phyloP scores from a whole-genome alignment of 768 basidiomycete genomes.

The Lactarius evosmus region DNA sequence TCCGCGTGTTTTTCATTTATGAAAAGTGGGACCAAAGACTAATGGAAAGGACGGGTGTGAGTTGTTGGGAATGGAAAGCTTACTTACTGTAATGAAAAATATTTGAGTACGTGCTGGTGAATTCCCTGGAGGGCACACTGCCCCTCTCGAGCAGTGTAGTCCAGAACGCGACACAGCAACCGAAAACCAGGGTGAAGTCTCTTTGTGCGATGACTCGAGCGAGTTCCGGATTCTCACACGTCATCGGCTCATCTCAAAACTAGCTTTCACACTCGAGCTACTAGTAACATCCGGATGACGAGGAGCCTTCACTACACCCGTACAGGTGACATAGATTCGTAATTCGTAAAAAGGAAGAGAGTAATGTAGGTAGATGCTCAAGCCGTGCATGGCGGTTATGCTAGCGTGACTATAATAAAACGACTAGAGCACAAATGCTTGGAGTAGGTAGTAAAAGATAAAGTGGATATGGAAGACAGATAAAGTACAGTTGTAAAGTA shows the following conservation, averaged over 20 bases:
- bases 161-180: not conserved
- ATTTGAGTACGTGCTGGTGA: not conserved
- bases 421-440: not conserved
- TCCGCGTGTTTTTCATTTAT: too few species aligned
- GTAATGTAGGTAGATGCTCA: not conserved
- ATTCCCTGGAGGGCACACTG: not conserved
- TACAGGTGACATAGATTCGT: not conserved
- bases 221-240: not conserved
- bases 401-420: not conserved
- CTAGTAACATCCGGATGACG: too few species aligned
- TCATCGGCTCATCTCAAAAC: too few species aligned
- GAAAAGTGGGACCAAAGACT: too few species aligned
- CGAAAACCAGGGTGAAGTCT: not conserved
- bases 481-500: not conserved
- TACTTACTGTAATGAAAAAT: too few species aligned
- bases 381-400: not conserved
- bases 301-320: not conserved
- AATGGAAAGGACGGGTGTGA: too few species aligned
- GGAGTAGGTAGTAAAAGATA: not conserved
- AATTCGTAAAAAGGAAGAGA: not conserved
- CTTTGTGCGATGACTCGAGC: not conserved
- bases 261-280: too few species aligned
- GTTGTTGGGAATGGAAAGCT: too few species aligned
- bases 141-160: not conserved
- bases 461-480: not conserved